Conservation (phyloP, 768 basidiomycete genomes). For the Mycena haematopus region DNA sequence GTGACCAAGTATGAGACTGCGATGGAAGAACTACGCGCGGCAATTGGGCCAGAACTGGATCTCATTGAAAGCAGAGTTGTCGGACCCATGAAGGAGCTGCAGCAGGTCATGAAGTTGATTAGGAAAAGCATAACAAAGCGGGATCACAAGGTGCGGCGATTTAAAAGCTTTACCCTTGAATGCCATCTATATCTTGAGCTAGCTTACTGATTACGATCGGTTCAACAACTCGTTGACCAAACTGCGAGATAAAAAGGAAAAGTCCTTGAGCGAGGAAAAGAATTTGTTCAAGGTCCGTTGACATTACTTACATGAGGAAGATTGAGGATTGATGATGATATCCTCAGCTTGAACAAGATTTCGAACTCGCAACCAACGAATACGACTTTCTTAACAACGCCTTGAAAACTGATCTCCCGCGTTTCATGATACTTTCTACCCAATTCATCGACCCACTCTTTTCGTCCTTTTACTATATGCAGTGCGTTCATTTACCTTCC, state of each 20-base stretch:
- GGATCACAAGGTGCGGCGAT: conserved; percentile 81
- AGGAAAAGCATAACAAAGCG: conserved; percentile 95
- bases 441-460: conserved; percentile 97
- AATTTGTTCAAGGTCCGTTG: conserved; percentile 86
- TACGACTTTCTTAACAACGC: conserved; percentile 92
- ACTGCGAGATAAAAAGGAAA: conserved; percentile 98
- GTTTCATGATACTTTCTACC: conserved; percentile 88
- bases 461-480: conserved; percentile 99
- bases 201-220: conserved; percentile 94
- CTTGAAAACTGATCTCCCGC: conserved; percentile 90
- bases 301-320: not conserved
- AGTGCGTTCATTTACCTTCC: conserved; percentile 61
- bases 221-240: conserved; percentile 96
- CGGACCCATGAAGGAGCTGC: conserved; percentile 88
- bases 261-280: conserved; percentile 94
- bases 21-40: conserved; percentile 82
- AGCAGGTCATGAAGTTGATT: conserved; percentile 84
- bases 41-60: conserved; percentile 90
- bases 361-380: conserved; percentile 88
- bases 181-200: conserved; percentile 11
- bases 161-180: not conserved
- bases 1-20: conserved; percentile 73
- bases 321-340: conserved; percentile 19
- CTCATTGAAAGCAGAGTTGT: conserved; percentile 88
- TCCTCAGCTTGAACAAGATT: conserved; percentile 90